Percentiles rank a stretch among this genome's conserved stretches.
Conservation (phyloP, 768 basidiomycete genomes). For the Rhizopogon salebrosus region DNA sequence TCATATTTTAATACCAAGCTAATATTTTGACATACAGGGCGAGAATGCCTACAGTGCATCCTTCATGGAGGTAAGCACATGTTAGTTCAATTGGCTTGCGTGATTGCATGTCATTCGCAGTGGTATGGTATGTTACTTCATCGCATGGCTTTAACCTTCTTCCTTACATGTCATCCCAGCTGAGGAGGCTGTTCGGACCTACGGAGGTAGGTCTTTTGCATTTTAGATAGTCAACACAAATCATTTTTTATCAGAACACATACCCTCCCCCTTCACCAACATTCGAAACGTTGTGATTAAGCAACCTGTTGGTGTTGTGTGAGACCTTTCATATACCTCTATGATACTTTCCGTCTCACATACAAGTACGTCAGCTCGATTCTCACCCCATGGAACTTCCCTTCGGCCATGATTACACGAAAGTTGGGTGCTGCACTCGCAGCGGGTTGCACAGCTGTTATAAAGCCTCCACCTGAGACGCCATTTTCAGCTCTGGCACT, state of each 20-base stretch:
- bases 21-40: conserved; percentile 36
- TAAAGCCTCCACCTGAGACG: conserved; percentile 93
- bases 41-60: conserved; percentile 85
- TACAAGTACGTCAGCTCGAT: conserved; percentile 49
- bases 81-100: conserved; percentile 1
- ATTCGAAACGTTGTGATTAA: conserved; percentile 87
- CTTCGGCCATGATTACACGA: conserved; percentile 91
- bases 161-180: conserved; percentile 39
- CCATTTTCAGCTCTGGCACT: conserved; percentile 91
- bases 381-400: conserved; percentile 90
- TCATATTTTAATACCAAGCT: background rate
- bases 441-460: conserved; percentile 92
- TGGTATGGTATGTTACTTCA: conserved; percentile 64
- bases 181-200: conserved; percentile 87
- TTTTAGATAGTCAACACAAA: background rate
- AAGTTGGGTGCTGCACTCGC: conserved; percentile 87
- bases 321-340: conserved; percentile 11
- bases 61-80: conserved; percentile 63
- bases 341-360: conserved; percentile 1
- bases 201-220: conserved; percentile 58
- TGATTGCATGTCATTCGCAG: conserved; percentile 31
- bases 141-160: background rate
- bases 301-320: conserved; percentile 76
- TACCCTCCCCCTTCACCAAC: conserved; percentile 68
- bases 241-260: conserved; percentile 51